Evolutionary conservation across 208 protist genomes (phyloP).

Genomic region (Crithidia brevicula): DNA sequence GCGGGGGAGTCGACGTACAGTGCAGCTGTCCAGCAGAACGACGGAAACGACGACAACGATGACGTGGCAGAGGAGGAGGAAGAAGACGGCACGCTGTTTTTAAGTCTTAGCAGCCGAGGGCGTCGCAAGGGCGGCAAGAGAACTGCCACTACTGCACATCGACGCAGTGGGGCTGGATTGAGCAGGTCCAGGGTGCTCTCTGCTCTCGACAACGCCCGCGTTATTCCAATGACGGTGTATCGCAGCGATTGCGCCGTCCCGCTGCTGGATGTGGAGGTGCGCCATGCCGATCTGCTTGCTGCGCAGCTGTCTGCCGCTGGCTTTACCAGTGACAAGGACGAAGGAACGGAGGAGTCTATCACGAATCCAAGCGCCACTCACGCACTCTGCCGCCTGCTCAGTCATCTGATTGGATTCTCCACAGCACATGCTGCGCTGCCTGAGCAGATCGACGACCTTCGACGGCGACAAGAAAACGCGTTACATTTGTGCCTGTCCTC

Average conservation of each 20-base stretch:
- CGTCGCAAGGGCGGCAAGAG: neutral
- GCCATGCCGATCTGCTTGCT: constrained; percentile 7
- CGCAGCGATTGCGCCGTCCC: constrained; percentile 14
- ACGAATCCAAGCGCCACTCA: neutral
- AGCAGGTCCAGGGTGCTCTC: neutral
- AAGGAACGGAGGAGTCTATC: neutral
- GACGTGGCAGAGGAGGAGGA: neutral
- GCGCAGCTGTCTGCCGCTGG: constrained; percentile 12
- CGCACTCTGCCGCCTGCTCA: constrained; percentile 10
- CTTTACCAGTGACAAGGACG: neutral
- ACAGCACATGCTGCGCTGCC: constrained; percentile 8
- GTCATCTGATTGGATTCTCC: constrained; percentile 12
- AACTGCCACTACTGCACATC: neutral
- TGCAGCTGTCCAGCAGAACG: no score
- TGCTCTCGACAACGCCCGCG: constrained; percentile 12
- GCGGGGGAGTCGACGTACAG: neutral
- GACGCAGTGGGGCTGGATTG: neutral
- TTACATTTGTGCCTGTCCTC: neutral
- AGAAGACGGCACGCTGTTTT: constrained; percentile 3
- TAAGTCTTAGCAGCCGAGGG: no score
- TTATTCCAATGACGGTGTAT: constrained; percentile 23
- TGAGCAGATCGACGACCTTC: neutral
- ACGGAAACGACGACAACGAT: neutral
- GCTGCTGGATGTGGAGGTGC: constrained; percentile 32
- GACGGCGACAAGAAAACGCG: neutral